Conservation (phyloP, 345 rosid genomes). For the Citrus unshiu region DNA sequence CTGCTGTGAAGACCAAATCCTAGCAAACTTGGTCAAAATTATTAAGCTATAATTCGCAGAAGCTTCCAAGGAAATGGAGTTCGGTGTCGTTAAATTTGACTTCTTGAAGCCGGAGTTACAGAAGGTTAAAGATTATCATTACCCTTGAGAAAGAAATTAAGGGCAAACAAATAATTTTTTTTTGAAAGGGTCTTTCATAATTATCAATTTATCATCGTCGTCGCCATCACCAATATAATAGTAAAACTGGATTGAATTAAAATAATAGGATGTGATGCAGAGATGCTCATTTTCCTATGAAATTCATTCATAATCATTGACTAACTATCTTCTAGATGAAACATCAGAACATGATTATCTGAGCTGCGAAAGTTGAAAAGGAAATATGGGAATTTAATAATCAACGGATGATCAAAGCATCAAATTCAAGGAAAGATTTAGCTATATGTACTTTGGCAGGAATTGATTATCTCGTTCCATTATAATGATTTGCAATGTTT, state of each 20-base stretch:
- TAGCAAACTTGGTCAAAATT: conserved; percentile 16
- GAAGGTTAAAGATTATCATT: background rate
- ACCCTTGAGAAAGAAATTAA: background rate
- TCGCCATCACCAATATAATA: background rate
- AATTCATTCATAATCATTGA: background rate
- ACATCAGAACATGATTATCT: background rate
- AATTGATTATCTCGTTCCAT: background rate
- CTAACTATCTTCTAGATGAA: background rate
- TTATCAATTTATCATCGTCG: no score
- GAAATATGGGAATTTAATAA: background rate
- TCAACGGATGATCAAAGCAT: background rate
- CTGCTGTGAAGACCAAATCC: conserved; percentile 19
- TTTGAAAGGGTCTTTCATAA: background rate
- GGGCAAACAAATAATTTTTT: background rate
- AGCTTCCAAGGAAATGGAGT: conserved; percentile 19
- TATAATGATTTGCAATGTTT: background rate
- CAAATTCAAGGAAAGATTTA: background rate
- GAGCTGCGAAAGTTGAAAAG: background rate
- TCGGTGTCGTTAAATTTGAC: conserved; percentile 19
- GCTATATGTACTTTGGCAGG: background rate
- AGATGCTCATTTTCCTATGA: background rate
- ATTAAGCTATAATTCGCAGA: background rate
- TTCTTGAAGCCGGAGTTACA: conserved; percentile 21
- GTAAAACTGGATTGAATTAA: background rate
- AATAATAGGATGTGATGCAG: background rate